phyloP scores from a whole-genome alignment of 2,329 filamentous ascomycete genomes.

The Cercospora sp. region DNA sequence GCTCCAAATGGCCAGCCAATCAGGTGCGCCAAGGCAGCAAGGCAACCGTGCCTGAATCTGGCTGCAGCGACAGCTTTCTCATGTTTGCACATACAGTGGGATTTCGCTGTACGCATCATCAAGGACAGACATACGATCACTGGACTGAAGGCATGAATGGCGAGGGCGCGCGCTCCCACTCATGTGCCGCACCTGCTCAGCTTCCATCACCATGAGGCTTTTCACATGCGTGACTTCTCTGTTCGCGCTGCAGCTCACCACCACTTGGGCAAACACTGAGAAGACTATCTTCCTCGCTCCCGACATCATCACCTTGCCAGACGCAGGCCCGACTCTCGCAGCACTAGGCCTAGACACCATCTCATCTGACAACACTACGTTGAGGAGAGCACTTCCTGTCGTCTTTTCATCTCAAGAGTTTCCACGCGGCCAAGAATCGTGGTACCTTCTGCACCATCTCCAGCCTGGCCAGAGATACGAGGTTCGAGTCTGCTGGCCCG shows the following conservation, averaged over 20 bases:
- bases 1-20: neutral
- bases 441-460: constrained; percentile 75
- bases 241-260: constrained; percentile 32
- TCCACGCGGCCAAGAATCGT: constrained; percentile 64
- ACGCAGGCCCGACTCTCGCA: constrained; percentile 57
- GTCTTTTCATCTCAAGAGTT: constrained; percentile 61
- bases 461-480: constrained; percentile 79
- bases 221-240: constrained; percentile 24
- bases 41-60: neutral
- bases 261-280: constrained; percentile 71
- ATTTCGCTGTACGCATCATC: neutral
- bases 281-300: constrained; percentile 87
- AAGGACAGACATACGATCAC: neutral
- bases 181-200: neutral
- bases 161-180: neutral
- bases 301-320: constrained; percentile 55
- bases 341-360: constrained; percentile 66
- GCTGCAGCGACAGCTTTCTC: neutral
- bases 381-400: constrained; percentile 66
- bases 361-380: constrained; percentile 51
- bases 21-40: neutral
- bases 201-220: constrained; percentile 31
- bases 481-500: constrained; percentile 88
- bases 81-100: neutral
- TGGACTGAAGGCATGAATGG: constrained; percentile 5